Base-by-base conservation (phyloP, 805 yeast species). In the Cyberlindnera americana region DNA sequence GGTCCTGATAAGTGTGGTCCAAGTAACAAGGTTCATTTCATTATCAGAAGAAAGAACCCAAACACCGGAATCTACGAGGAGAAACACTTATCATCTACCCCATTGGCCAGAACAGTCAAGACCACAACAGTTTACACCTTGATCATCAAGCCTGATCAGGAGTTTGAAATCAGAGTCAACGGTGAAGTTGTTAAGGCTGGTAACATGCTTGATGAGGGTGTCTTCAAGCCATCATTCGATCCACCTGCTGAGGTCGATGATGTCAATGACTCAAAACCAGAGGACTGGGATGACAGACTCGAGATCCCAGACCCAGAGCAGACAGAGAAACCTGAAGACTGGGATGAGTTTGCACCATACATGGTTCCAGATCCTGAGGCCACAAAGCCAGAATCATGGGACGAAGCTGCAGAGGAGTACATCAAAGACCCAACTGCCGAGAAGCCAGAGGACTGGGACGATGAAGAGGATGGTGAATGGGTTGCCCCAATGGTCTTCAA, bases 1-100 rank as follows among this genome's bases (percentile, higher is more conserved):
- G 97, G 97, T 16, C 97, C 97, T 31, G 97, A 90, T 63, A 78
- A 75, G 59, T 90, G 97, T 65, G 95, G 95, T 3, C 57, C 78
- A 38, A 73, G 82, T 32, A 85, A 88, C 65, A 83, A 79, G 61
- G 81, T 90, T 24, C 95, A 85, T 56, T 77, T 89, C 49, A 84
- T 88, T 40, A 54, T 88, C 44, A 75, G 72, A 41, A 73, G 84
- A 52, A 69, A 70, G 52, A 73, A 75, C 58, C 80, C 78, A 32
- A 44, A 54, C 19, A 69, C 78, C 19, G 80, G 78, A 6, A 70
- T 66, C 44, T 67, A 70, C 44, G 84, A 81, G 57, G 89, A 86
- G 62, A 82, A 85, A 60, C 84, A 80, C 51, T 67, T 86, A 43
- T 60, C 63, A 15, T 60, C 69, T n/a, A 79, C 90, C 8, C 91